A percentile compares a stretch with the other conserved stretches of the same genome.
These are phyloP conservation scores for Magnaporthiopsis incrustans DNA, from an alignment of 2,329 filamentous ascomycete genomes.

Conservation along the genomic window DNA sequence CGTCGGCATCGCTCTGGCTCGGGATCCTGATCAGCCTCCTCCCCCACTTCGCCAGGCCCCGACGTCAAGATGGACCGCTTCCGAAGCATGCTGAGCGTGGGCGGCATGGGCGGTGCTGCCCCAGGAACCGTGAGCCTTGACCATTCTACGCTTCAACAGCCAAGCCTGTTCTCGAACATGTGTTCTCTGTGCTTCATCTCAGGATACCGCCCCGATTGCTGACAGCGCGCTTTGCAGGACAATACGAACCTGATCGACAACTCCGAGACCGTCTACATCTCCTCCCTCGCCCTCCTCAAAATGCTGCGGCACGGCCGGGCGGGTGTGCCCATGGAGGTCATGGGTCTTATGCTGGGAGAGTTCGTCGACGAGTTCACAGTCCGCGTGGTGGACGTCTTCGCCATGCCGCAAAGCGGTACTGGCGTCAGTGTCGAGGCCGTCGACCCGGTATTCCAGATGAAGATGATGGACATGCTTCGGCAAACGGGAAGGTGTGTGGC, in stretches of 20 bases:
- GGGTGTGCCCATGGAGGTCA: slow-evolving; percentile 99
- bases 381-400: slow-evolving; percentile 95
- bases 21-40: background rate
- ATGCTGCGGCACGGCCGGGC: slow-evolving; percentile 97
- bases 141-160: slow-evolving; percentile 56
- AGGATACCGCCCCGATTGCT: slow-evolving; percentile 7
- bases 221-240: slow-evolving; percentile 47
- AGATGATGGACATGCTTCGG: slow-evolving; percentile 99
- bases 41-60: slow-evolving; percentile 11
- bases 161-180: slow-evolving; percentile 9
- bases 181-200: background rate
- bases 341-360: slow-evolving; percentile 98
- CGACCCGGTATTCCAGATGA: slow-evolving; percentile 97
- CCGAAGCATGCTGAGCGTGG: slow-evolving; percentile 80
- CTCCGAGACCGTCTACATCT: slow-evolving; percentile 98
- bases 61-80: slow-evolving; percentile 71
- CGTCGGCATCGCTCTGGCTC: background rate
- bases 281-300: slow-evolving; percentile 91
- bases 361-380: slow-evolving; percentile 99
- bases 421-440: slow-evolving; percentile 98
- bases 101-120: slow-evolving; percentile 57
- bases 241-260: slow-evolving; percentile 92
- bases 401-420: slow-evolving; percentile 97
- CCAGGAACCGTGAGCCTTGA: slow-evolving; percentile 49
- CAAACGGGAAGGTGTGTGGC: slow-evolving; percentile 80